A percentile compares a stretch with the other conserved stretches of the same genome.
Evolutionary conservation across 352 stramenopile genomes (phyloP).

Genomic region (Pythium periplocum): DNA sequence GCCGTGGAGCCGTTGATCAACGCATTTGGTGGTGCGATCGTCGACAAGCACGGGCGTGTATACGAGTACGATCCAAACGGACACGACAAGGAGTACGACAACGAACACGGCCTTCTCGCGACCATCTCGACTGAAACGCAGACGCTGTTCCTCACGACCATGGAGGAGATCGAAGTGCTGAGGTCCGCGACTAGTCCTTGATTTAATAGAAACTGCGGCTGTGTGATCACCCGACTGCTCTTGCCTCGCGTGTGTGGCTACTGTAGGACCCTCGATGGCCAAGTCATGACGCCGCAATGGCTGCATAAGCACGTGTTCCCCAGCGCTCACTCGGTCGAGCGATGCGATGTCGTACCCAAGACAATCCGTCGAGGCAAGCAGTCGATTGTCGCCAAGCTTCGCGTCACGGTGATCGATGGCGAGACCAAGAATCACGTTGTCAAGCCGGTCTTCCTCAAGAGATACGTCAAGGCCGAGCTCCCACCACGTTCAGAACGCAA

Average conservation of each 20-base stretch:
- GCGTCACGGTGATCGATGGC: constrained; percentile 15
- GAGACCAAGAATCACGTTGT: constrained; percentile 1
- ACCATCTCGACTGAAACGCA: constrained; percentile 32
- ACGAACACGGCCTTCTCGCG: constrained; percentile 49
- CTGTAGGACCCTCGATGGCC: constrained; percentile 38
- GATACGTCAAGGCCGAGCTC: constrained; percentile 50
- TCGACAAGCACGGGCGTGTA: constrained; percentile 45
- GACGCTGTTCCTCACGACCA: constrained; percentile 30
- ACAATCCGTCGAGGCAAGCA: constrained; percentile 53
- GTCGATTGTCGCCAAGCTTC: constrained; percentile 37
- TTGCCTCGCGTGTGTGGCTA: constrained; percentile 1
- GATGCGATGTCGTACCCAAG: constrained; percentile 17
- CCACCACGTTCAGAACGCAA: constrained; percentile 29
- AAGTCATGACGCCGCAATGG: constrained; percentile 40
- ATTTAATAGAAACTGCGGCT: constrained; percentile 16
- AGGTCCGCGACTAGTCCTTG: constrained; percentile 30
- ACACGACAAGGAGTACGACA: constrained; percentile 53
- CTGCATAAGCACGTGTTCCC: constrained; percentile 32
- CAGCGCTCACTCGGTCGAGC: constrained; percentile 7
- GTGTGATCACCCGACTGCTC: constrained; percentile 1
- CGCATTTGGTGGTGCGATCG: constrained; percentile 46
- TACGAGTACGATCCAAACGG: constrained; percentile 58
- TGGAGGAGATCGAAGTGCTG: constrained; percentile 42
- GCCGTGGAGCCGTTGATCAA: constrained; percentile 61
- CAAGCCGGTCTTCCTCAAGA: constrained; percentile 57